Evolutionary conservation across 169 alveolate genomes (phyloP), one percentile per base, ranked within the genome.

Genomic region (Eimeria acervulina): DNA sequence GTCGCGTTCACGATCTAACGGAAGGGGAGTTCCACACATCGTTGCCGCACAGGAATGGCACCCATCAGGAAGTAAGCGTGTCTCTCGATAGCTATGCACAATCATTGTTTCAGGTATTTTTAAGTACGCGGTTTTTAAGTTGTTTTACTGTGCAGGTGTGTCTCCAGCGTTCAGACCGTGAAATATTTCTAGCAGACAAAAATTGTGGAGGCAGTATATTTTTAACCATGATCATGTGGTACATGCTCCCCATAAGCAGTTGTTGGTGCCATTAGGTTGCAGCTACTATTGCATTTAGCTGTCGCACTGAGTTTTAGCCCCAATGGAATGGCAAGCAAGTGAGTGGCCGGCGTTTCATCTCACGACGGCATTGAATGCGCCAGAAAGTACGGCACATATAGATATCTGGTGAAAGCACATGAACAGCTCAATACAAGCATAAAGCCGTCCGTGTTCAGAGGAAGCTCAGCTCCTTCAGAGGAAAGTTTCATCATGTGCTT

Each of bases 381-480:
- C 78, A 66, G 78, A 31, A 66, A 3, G 78, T 66, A 66, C 42
- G 78, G n/a, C n/a, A n/a, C n/a, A n/a, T n/a, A n/a, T n/a, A n/a
- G n/a, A n/a, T n/a, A n/a, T n/a, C n/a, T n/a, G n/a, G n/a, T n/a
- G n/a, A n/a, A n/a, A n/a, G n/a, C n/a, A n/a, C n/a, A n/a, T n/a
- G n/a, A n/a, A n/a, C n/a, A n/a, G n/a, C n/a, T n/a, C n/a, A n/a
- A n/a, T n/a, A n/a, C n/a, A n/a, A n/a, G n/a, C n/a, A n/a, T n/a
- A n/a, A n/a, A n/a, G n/a, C n/a, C 55, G 5, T 12, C 5, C 55
- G 12, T 5, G 12, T 47, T 47, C 55, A 47, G 55, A 7, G 5
- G 19, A 5, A 47, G 78, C 4, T 28, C 42, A 66, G 78, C 44
- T 31, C 15, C 42, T 12, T 61, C 0, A 19, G 12, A 61, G 2